Base-by-base conservation (phyloP, 768 basidiomycete genomes). In the Pholiota conissans region DNA sequence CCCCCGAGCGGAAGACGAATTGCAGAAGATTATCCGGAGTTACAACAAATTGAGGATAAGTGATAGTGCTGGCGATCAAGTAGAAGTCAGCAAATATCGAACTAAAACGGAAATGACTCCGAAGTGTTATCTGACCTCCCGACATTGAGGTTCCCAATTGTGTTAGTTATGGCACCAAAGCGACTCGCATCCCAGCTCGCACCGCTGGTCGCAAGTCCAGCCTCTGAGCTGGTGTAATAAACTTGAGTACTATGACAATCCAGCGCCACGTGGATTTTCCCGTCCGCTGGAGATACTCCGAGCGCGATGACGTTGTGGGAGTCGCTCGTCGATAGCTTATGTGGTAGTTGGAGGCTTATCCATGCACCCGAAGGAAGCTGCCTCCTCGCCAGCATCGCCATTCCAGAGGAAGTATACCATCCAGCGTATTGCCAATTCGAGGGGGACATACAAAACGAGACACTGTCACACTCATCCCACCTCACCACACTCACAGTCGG, bases 1-100 rank as follows among this genome's bases (percentile, higher is more conserved):
- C 70, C 6, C 78, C 79, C 30, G 77, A 72, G 14, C 79, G 76
- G 63, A 74, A 80, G 16, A 80, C 78, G 45, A 80, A 79, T 64
- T 80, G 79, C 8, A 80, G 70, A 47, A 72, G 68, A 64, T 80
- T 80, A 55, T 75, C 72, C 20, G 79, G 73, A 16, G 77, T 79
- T 22, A 80, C 57, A 16, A 80, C 78, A 62, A 79, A 80, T 59
- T 79, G 79, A 8, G 79, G 79, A 58, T 80, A 80, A 1, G 79
- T 80, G 46, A 80, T 65, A 1, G 67, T 69, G 30, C 77, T 80
- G 42, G 13, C n/a, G 47, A 34, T n/a, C 48, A 42, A 13, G 24
- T 11, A 28, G 35, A 32, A 22, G 28, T 10, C n/a, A 9, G n/a
- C 32, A 34, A 54, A 32, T 22, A 29, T 13, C 6, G 3, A 2